Percentiles rank a stretch among this genome's conserved stretches.
phyloP scores from a whole-genome alignment of 306 rosid genomes.

The Comarum palustre region DNA sequence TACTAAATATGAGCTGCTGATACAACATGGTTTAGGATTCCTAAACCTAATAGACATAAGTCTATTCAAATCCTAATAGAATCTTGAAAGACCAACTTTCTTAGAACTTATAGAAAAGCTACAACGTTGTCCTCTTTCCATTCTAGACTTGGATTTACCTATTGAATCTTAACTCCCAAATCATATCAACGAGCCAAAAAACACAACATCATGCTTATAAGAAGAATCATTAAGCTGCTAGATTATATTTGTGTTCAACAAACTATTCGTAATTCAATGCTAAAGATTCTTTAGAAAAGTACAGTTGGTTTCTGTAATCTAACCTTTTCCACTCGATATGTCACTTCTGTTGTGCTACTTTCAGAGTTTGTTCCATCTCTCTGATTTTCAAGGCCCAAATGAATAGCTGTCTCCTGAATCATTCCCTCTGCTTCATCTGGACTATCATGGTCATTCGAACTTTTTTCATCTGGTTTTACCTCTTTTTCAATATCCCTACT shows the following conservation, averaged over 20 bases:
- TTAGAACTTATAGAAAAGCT: too few species aligned
- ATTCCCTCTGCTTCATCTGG: conserved; percentile 4
- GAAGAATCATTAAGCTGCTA: background rate
- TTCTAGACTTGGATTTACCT: too few species aligned
- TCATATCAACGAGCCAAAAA: too few species aligned
- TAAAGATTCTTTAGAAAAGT: background rate
- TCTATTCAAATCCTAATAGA: too few species aligned
- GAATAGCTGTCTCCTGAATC: conserved; percentile 14
- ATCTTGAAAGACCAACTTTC: too few species aligned
- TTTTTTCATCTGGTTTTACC: background rate
- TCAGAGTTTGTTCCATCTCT: background rate
- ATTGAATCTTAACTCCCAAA: too few species aligned
- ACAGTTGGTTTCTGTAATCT: background rate
- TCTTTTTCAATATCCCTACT: conserved; percentile 5
- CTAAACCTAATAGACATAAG: too few species aligned
- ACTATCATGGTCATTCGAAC: background rate
- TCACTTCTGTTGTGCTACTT: background rate
- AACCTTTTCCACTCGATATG: conserved; percentile 15
- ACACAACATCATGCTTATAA: too few species aligned
- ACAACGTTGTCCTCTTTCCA: too few species aligned
- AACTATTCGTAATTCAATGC: background rate
- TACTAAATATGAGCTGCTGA: too few species aligned
- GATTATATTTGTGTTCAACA: background rate
- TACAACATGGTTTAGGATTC: too few species aligned
- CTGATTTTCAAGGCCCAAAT: conserved; percentile 1